phyloP scores from a whole-genome alignment of 2,329 filamentous ascomycete genomes.

The Rhynchosporium graminicola region DNA sequence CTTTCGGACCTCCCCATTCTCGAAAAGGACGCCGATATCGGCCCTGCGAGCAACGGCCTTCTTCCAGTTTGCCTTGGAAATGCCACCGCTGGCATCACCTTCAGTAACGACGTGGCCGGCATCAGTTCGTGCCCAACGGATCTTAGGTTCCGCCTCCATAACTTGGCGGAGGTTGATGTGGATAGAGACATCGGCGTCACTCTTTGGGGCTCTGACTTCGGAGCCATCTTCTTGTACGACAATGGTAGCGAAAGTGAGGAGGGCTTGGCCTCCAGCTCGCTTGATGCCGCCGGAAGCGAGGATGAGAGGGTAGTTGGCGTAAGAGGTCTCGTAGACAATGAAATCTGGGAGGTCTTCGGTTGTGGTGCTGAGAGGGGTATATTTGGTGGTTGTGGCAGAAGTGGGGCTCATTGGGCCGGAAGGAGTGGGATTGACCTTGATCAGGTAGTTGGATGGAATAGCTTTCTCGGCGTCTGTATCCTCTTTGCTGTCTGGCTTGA shows the following conservation, averaged over 20 bases:
- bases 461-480: slow-evolving; percentile 39
- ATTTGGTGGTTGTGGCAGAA: slow-evolving; percentile 31
- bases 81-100: slow-evolving; percentile 33
- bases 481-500: slow-evolving; percentile 37
- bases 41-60: slow-evolving; percentile 46
- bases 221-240: slow-evolving; percentile 38
- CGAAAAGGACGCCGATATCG: slow-evolving; percentile 47
- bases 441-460: slow-evolving; percentile 41
- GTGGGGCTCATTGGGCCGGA: slow-evolving; percentile 26
- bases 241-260: slow-evolving; percentile 40
- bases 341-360: slow-evolving; percentile 45
- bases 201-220: slow-evolving; percentile 35
- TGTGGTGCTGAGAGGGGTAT: slow-evolving; percentile 40
- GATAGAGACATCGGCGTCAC: slow-evolving; percentile 46
- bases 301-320: slow-evolving; percentile 48
- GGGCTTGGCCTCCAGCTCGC: slow-evolving; percentile 44
- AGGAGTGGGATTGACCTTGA: slow-evolving; percentile 39
- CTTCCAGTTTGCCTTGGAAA: slow-evolving; percentile 45
- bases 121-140: slow-evolving; percentile 45
- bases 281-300: slow-evolving; percentile 45
- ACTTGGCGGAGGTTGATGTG: slow-evolving; percentile 45
- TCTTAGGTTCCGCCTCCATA: slow-evolving; percentile 40
- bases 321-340: slow-evolving; percentile 49
- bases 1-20: slow-evolving; percentile 47
- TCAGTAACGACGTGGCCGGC: slow-evolving; percentile 43